These are phyloP conservation scores for Pseudocercospora macadamiae DNA, from an alignment of 2,329 filamentous ascomycete genomes.

Conservation along the genomic window DNA sequence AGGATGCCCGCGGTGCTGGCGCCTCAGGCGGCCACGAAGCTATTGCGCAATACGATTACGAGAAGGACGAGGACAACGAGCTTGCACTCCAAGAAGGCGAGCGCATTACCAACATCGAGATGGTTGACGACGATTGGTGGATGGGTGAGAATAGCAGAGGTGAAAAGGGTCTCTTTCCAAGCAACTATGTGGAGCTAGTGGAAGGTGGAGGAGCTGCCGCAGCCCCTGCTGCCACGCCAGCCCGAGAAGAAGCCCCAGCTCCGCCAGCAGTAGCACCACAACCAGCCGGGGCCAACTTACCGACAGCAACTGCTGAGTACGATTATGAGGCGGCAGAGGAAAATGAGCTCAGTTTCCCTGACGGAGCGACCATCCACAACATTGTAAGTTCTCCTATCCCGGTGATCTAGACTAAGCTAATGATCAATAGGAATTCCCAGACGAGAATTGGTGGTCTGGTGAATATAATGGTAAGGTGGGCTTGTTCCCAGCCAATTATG, in stretches of 20 bases:
- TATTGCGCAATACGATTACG: constrained; percentile 89
- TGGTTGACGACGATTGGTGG: constrained; percentile 99
- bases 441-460: constrained; percentile 99
- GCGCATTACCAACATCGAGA: constrained; percentile 86
- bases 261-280: constrained; percentile 33
- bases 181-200: constrained; percentile 91
- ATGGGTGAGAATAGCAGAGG: constrained; percentile 86
- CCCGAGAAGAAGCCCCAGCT: constrained; percentile 38
- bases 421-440: constrained; percentile 76
- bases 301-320: constrained; percentile 78
- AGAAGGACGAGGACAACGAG: constrained; percentile 97
- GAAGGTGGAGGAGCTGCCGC: constrained; percentile 50
- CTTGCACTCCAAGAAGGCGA: constrained; percentile 88
- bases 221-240: constrained; percentile 46
- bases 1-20: constrained; percentile 41
- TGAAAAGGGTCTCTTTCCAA: constrained; percentile 89
- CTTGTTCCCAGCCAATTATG: constrained; percentile 69
- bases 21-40: constrained; percentile 67
- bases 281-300: constrained; percentile 47
- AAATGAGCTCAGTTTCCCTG: constrained; percentile 83
- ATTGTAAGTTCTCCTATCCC: constrained; percentile 61
- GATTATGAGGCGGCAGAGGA: constrained; percentile 98
- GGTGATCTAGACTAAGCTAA: constrained; percentile 35
- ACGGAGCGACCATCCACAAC: constrained; percentile 78
- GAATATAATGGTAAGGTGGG: constrained; percentile 78